Conservation (phyloP, 306 rosid genomes). For the Dalbergia oliveri region DNA sequence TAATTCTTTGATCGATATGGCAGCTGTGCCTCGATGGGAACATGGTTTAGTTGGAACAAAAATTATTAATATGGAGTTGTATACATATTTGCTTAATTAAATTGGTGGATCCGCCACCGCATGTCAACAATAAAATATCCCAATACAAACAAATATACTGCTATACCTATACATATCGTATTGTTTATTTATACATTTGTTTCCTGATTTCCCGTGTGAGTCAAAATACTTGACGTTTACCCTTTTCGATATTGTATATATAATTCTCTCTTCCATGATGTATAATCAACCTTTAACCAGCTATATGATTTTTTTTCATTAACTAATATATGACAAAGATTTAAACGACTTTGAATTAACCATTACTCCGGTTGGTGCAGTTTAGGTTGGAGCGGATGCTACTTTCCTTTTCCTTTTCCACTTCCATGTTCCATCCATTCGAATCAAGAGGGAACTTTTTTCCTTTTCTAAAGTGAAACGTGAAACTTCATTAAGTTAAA, state of each 20-base stretch:
- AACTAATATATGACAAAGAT: conserved; percentile 17
- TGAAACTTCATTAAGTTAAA: background rate
- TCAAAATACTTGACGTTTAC: conserved; percentile 1
- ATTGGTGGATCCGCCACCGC: conserved; percentile 1
- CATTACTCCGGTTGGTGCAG: background rate
- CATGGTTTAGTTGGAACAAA: conserved; percentile 37
- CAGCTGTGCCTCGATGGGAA: conserved; percentile 16
- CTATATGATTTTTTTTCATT: too few species aligned
- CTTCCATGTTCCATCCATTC: background rate
- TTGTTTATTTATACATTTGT: background rate
- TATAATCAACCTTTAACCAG: background rate
- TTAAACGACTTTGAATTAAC: background rate
- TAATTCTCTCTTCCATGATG: background rate
- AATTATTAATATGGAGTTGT: background rate
- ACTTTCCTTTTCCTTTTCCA: background rate
- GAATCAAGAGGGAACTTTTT: background rate
- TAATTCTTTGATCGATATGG: background rate
- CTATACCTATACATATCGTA: background rate
- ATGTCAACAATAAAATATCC: background rate
- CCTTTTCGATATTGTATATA: background rate
- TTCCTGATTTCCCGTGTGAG: conserved; percentile 37
- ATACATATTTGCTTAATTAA: background rate
- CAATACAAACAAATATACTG: conserved; percentile 4
- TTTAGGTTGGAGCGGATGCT: conserved; percentile 12
- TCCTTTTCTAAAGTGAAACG: background rate